These are phyloP conservation scores for Incumbomyces lentus DNA, from an alignment of 2,329 filamentous ascomycete species.

Conservation along the genomic window DNA sequence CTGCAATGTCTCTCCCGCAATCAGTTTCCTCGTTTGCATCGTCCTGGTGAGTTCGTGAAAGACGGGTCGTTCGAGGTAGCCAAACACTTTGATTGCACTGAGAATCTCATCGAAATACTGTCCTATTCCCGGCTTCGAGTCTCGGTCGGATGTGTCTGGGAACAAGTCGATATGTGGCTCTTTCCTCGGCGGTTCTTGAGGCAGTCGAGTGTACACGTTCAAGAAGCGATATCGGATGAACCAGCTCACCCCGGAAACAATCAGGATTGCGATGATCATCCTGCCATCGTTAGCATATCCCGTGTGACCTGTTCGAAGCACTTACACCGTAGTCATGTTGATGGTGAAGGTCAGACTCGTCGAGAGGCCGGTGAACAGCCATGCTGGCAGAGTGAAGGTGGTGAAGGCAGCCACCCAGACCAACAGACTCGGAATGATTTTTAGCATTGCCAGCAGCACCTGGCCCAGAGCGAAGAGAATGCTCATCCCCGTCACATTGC, in stretches of 20 bases:
- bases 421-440: constrained; percentile 47
- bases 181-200: constrained; percentile 88
- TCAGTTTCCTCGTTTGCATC: constrained; percentile 95
- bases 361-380: constrained; percentile 81
- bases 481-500: background rate
- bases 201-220: constrained; percentile 91
- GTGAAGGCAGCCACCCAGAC: constrained; percentile 78
- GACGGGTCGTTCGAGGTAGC: constrained; percentile 88
- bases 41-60: constrained; percentile 95
- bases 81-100: constrained; percentile 97
- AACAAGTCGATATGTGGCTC: constrained; percentile 93
- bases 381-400: constrained; percentile 79
- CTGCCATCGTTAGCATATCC: constrained; percentile 29
- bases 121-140: constrained; percentile 76
- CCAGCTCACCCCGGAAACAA: constrained; percentile 84
- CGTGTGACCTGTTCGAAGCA: background rate
- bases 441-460: constrained; percentile 25
- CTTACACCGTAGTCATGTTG: constrained; percentile 92
- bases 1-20: constrained; percentile 88
- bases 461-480: constrained; percentile 10
- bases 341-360: constrained; percentile 94
- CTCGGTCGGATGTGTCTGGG: constrained; percentile 81
- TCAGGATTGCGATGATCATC: constrained; percentile 63
- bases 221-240: constrained; percentile 89
- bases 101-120: constrained; percentile 97